Conservation (phyloP, 345 rosid genomes). For the Bruguiera parviflora region DNA sequence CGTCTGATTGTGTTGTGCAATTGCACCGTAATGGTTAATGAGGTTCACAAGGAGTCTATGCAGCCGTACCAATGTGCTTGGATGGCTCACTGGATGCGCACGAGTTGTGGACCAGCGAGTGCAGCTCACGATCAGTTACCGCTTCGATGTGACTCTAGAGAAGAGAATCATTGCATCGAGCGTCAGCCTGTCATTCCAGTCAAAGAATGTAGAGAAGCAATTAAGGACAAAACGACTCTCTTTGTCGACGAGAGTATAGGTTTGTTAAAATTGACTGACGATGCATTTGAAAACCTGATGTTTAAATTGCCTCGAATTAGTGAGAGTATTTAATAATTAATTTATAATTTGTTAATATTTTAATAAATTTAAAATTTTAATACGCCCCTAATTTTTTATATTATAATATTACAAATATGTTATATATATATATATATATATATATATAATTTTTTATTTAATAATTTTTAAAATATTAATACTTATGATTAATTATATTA, state of each 20-base stretch:
- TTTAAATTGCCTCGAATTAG: too few relatives aligned
- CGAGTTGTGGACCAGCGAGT: constrained; percentile 21
- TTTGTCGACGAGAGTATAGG: constrained; percentile 17
- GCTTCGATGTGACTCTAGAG: constrained; percentile 6
- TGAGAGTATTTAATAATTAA: too few relatives aligned
- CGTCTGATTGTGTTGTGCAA: constrained; percentile 34
- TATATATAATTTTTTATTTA: too few relatives aligned
- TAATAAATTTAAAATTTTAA: too few relatives aligned
- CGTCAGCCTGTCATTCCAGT: background rate
- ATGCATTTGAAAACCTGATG: too few relatives aligned
- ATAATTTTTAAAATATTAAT: too few relatives aligned
- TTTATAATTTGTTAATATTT: too few relatives aligned
- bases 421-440: too few relatives aligned
- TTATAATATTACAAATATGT: too few relatives aligned
- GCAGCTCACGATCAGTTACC: constrained; percentile 15
- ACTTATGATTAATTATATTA: too few relatives aligned
- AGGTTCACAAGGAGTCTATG: constrained; percentile 22
- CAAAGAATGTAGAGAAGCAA: constrained; percentile 21
- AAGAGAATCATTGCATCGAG: constrained; percentile 13
- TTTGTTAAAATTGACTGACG: too few relatives aligned
- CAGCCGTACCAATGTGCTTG: constrained; percentile 46
- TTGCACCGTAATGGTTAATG: constrained; percentile 25
- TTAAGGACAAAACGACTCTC: constrained; percentile 20
- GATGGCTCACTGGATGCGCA: constrained; percentile 67
- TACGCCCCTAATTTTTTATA: too few relatives aligned